Conservation (phyloP, 306 rosid genomes). For the Geum urbanum region DNA sequence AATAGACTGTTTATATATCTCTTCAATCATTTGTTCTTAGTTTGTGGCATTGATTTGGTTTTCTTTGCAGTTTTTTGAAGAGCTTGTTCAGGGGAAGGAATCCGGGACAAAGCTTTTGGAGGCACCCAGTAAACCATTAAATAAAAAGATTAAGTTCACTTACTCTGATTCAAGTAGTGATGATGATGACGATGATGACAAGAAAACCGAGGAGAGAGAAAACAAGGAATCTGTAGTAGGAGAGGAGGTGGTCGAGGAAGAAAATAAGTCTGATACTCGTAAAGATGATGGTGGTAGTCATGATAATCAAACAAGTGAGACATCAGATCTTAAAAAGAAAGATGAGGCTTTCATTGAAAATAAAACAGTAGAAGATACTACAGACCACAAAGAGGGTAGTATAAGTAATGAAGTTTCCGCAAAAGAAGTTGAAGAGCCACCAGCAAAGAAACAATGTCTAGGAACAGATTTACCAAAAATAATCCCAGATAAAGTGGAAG, state of each 20-base stretch:
- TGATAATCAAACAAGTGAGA: constrained; percentile 30
- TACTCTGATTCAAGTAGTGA: constrained; percentile 58
- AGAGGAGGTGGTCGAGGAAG: constrained; percentile 36
- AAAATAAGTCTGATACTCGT: constrained; percentile 31
- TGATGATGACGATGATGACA: constrained; percentile 26
- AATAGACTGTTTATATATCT: background rate
- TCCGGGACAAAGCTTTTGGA: constrained; percentile 29
- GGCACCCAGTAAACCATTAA: constrained; percentile 45
- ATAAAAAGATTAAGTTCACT: constrained; percentile 69
- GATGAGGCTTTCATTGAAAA: constrained; percentile 24
- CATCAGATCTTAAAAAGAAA: constrained; percentile 35
- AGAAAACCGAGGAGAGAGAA: constrained; percentile 12
- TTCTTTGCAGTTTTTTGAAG: constrained; percentile 70
- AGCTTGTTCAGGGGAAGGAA: constrained; percentile 53
- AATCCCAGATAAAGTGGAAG: constrained; percentile 40
- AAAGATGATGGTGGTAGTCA: constrained; percentile 24
- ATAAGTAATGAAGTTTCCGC: constrained; percentile 23
- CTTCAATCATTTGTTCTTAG: background rate
- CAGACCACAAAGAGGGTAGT: constrained; percentile 28
- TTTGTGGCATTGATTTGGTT: background rate
- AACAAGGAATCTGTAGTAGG: constrained; percentile 24
- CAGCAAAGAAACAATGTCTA: constrained; percentile 53
- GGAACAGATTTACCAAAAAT: constrained; percentile 36
- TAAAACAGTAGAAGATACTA: constrained; percentile 34
- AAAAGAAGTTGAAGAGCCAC: constrained; percentile 48